Percentiles rank a stretch among this genome's conserved stretches.
These are phyloP conservation scores for Podila clonocystis DNA, from an alignment of 192 early-diverging fungal species.

Conservation along the genomic window DNA sequence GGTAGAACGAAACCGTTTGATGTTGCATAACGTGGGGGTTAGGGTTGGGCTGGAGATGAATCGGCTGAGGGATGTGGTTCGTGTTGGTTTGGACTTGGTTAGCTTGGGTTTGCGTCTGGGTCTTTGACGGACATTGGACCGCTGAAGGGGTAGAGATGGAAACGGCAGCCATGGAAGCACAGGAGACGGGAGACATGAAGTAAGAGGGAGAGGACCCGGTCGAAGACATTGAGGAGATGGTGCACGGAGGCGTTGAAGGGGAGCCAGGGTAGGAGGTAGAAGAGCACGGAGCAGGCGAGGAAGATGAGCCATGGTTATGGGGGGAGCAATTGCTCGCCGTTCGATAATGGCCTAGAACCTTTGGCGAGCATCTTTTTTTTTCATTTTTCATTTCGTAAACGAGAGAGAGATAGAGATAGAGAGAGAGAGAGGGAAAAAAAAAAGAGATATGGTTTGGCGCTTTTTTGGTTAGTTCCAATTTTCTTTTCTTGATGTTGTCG, in stretches of 20 bases:
- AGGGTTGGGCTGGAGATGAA: no score
- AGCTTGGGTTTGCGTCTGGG: not conserved
- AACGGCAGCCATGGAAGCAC: not conserved
- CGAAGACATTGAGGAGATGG: not conserved
- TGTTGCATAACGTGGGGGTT: not conserved
- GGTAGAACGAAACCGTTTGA: not conserved
- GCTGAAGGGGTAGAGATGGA: not conserved
- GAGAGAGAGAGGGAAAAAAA: not conserved
- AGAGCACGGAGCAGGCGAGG: not conserved
- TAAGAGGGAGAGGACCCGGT: not conserved
- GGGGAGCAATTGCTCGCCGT: not conserved
- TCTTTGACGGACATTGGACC: not conserved
- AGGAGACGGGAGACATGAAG: slow-evolving; percentile 1
- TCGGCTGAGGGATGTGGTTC: not conserved
- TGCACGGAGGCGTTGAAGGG: not conserved
- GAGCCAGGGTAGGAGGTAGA: slow-evolving; percentile 1
- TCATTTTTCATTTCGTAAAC: not conserved
- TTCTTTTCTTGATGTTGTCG: not conserved
- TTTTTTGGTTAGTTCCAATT: slow-evolving; percentile 3
- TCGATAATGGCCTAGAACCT: slow-evolving; percentile 2
- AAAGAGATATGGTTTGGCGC: slow-evolving; percentile 3
- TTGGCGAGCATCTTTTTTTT: slow-evolving; percentile 2
- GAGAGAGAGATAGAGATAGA: not conserved
- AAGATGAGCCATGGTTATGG: not conserved
- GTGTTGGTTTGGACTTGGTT: not conserved